Percentiles rank a stretch among this genome's conserved stretches.
Conservation (phyloP, 768 basidiomycete genomes). For the Ephemerocybe angulata region DNA sequence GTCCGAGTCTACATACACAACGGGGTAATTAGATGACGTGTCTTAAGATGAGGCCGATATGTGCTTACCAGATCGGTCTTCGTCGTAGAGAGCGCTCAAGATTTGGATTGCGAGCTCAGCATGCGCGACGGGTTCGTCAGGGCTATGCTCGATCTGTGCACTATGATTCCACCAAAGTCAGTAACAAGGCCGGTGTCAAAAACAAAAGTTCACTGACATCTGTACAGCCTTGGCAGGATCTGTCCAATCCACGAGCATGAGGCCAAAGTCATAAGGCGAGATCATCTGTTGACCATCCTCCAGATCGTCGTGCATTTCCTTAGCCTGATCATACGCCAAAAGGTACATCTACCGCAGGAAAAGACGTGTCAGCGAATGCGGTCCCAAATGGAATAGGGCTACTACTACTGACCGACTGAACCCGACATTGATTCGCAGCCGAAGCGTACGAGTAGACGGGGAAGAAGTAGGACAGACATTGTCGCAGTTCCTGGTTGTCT, state of each 20-base stretch:
- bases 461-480: conserved; percentile 95
- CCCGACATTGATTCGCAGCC: conserved; percentile 68
- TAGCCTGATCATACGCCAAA: conserved; percentile 59
- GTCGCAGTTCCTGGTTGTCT: conserved; percentile 80
- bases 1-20: conserved; percentile 43
- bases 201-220: conserved; percentile 25
- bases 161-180: conserved; percentile 2
- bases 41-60: neutral
- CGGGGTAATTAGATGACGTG: neutral
- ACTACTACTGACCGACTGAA: conserved; percentile 41
- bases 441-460: conserved; percentile 91
- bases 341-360: conserved; percentile 57
- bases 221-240: conserved; percentile 70
- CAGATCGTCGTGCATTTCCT: conserved; percentile 53
- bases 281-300: conserved; percentile 77
- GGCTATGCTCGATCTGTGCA: conserved; percentile 2
- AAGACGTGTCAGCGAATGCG: neutral
- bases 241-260: conserved; percentile 87
- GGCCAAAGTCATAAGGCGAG: conserved; percentile 63
- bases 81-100: conserved; percentile 44
- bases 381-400: neutral
- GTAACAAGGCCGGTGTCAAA: neutral
- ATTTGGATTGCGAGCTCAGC: conserved; percentile 58
- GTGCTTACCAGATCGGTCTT: conserved; percentile 40
- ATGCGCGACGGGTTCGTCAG: conserved; percentile 36